Conservation (phyloP, 805 yeast species). For the Candida yuanshanica region DNA sequence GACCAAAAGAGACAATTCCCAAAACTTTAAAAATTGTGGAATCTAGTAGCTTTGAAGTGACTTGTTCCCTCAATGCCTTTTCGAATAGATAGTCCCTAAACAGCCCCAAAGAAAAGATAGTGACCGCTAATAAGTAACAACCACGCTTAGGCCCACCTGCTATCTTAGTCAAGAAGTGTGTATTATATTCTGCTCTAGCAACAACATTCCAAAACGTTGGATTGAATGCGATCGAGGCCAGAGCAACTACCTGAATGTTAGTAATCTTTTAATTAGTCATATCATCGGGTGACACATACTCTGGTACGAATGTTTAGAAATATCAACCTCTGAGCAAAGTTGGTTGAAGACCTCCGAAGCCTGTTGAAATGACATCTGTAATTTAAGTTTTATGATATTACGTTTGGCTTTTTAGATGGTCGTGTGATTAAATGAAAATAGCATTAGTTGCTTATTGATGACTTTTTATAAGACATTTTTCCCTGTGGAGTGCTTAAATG, state of each 20-base stretch:
- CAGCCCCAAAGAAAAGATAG: constrained; percentile 83
- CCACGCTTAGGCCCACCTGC: constrained; percentile 67
- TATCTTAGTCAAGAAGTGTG: constrained; percentile 71
- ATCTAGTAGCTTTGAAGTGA: constrained; percentile 50
- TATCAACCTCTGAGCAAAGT: constrained; percentile 19
- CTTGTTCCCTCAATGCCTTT: constrained; percentile 66
- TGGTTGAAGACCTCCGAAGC: constrained; percentile 16
- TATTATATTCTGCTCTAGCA: constrained; percentile 79
- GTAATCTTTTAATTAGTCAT: too few species aligned
- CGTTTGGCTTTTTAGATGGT: too few species aligned
- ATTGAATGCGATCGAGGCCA: constrained; percentile 76
- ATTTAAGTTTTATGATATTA: too few species aligned
- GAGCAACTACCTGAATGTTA: constrained; percentile 37
- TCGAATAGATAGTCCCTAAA: constrained; percentile 73
- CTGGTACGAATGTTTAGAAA: constrained; percentile 15
- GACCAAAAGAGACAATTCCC: constrained; percentile 50
- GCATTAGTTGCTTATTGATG: too few species aligned
- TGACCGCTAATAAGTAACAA: constrained; percentile 76
- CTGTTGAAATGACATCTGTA: too few species aligned
- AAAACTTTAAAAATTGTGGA: constrained; percentile 33
- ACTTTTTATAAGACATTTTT: too few species aligned
- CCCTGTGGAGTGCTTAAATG: too few species aligned
- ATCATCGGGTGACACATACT: too few species aligned
- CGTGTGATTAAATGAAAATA: too few species aligned
- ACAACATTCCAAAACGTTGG: constrained; percentile 94